Evolutionary conservation across 345 rosid genomes (phyloP), one percentile per base, ranked within the genome.

Genomic region (Acer campestre): DNA sequence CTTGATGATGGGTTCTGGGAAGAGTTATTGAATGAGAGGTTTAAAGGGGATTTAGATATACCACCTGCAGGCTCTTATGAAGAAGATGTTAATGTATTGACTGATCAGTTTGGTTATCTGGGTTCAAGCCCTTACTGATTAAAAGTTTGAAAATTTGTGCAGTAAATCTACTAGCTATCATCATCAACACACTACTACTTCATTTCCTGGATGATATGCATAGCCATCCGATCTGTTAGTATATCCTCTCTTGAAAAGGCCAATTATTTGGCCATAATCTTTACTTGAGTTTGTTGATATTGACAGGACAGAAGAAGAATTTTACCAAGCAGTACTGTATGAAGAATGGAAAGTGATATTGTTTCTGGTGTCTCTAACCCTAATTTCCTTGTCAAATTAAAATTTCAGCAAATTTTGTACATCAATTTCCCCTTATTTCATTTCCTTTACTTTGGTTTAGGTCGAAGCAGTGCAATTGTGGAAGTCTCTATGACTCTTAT

Each of bases 1-100:
- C 84, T 88, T 7, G 94, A 89, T 68, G 88, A 86, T 22, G 86
- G 84, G 11, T 93, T 92, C 64, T 93, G 96, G 97, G 92, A 88
- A 77, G 93, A 90, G 46, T 67, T 90, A 42, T 70, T 89, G 82
- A 76, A 78, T 55, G 95, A 81, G 76, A 83, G 84, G 59, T 79
- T 82, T 40, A 85, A 63, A 83, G 89, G 82, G 51, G 91, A 86
- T 68, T 73, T 88, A 53, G 85, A 80, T n/a, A 75, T 77, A 18
- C 38, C 46, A 18, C 38, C 46, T 42, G 74, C 82, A 20, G 49
- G 78, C 61, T 31, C 53, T 35, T 83, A 86, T 31, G 95, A 82
- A 69, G 89, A 85, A 69, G 89, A 86, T 72, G 89, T 85, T 10
- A 76, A 83, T 75, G 78, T 77, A 29, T 82, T 85, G 80, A 86